Percentiles rank a stretch among this genome's conserved stretches.
Evolutionary conservation across 2,329 filamentous ascomycete species (phyloP).

Genomic region (Paecilomyces formosus): DNA sequence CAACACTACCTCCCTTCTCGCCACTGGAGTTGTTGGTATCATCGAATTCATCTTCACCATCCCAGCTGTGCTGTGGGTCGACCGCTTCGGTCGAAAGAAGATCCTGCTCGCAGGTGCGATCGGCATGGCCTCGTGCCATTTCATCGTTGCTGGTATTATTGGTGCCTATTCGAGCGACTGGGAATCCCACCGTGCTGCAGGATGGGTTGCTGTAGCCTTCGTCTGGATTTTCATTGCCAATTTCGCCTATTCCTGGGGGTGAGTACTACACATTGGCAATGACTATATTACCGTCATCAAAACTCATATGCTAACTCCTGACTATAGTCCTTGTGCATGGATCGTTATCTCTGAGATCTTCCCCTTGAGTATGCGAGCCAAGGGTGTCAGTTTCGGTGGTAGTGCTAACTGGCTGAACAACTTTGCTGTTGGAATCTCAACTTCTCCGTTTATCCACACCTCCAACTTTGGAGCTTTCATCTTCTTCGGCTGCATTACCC

Average conservation of each 20-base stretch:
- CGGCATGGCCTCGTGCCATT: constrained; percentile 63
- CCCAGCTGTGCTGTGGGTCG: constrained; percentile 34
- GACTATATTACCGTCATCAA: not conserved
- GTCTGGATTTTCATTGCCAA: constrained; percentile 65
- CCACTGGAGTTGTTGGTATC: constrained; percentile 34
- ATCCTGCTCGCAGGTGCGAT: constrained; percentile 48
- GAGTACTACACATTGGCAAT: not conserved
- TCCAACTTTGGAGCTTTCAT: constrained; percentile 67
- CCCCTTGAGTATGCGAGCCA: constrained; percentile 61
- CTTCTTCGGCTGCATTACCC: constrained; percentile 51
- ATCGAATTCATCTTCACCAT: constrained; percentile 33
- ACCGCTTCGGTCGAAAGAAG: constrained; percentile 32
- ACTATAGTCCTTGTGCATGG: constrained; percentile 56
- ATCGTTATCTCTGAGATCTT: constrained; percentile 68
- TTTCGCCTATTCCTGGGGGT: constrained; percentile 65
- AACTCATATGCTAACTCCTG: not conserved
- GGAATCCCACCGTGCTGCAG: constrained; percentile 50
- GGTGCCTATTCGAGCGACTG: constrained; percentile 57
- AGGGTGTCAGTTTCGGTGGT: constrained; percentile 34
- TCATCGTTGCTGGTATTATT: constrained; percentile 64
- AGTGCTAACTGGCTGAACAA: constrained; percentile 46
- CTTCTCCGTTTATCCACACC: constrained; percentile 56
- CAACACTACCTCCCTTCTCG: constrained; percentile 31
- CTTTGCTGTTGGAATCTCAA: constrained; percentile 60
- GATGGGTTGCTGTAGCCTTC: constrained; percentile 58